Evolutionary conservation across 2,329 filamentous ascomycete genomes (phyloP), one percentile per base, ranked within the genome.

Genomic region (Neopestalotiopsis clavispora): DNA sequence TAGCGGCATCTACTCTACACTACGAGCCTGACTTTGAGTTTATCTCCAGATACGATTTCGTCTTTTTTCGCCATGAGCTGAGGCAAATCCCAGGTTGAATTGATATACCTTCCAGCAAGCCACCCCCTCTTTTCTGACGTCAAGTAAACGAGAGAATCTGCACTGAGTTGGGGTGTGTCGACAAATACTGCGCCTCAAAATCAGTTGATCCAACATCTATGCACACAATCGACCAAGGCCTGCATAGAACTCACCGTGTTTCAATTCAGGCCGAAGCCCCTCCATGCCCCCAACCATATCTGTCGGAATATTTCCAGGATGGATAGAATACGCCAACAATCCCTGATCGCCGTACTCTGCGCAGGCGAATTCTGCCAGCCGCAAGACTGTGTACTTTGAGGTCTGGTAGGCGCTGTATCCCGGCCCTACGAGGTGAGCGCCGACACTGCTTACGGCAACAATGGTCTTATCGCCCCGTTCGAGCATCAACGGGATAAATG

Each of bases 321-420:
- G 82, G 9, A 85, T 74, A 32, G 72, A 73, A 70, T 81, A 83
- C 4, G 82, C 77, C 45, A 85, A 57, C 9, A 85, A 58, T 1
- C 81, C 82, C 38, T 82, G 67, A 2, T 78, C 73, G 4, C 74
- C 78, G 70, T 85, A 82, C 59, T 87, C 86, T 0, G 73, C 72
- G 20, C 75, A 73, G 9, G 85, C 69, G 70, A 81, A 83, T 74
- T 88, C 84, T 1, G 80, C 81, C 61, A 87, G 78, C 10, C 84
- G 77, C 34, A 84, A 64, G 13, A 84, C 74, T 1, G 83, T 85
- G 3, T 86, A 72, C 73, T 87, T 87, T 4, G 77, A 78, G 2
- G 75, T 78, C 67, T 80, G 77, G 71, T 88, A 89, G 0, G 77
- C 77, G 70, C 80, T 82, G 23, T 76, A 49, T 6, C 76, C 75